Evolutionary conservation across 768 basidiomycete species (phyloP).

Genomic region (Mycena rebaudengoi): DNA sequence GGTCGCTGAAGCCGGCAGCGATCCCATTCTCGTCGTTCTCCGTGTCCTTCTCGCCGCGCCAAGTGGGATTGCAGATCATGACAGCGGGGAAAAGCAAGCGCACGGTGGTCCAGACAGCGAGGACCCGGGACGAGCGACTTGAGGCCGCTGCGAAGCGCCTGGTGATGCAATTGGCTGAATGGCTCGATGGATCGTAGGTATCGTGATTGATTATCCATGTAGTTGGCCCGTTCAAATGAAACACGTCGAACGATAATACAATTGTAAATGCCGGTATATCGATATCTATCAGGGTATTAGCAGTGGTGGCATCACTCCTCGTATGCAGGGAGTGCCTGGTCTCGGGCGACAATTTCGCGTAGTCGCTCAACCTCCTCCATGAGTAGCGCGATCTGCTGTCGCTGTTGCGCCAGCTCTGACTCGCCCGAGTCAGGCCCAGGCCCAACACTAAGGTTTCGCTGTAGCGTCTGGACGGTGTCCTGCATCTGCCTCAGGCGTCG

Average conservation of each 20-base stretch:
- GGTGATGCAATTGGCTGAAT: conserved; percentile 54
- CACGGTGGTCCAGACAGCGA: conserved; percentile 62
- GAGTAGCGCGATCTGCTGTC: not conserved
- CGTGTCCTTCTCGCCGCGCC: conserved; percentile 53
- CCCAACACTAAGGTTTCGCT: not conserved
- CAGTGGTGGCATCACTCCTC: not conserved
- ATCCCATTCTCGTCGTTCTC: conserved; percentile 49
- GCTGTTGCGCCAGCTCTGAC: not conserved
- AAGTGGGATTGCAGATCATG: conserved; percentile 47
- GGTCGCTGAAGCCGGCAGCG: conserved; percentile 30
- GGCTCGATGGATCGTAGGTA: conserved; percentile 39
- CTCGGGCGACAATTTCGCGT: not conserved
- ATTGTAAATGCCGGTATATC: too few relatives aligned
- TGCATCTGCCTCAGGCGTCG: conserved; percentile 4
- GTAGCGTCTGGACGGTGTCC: not conserved
- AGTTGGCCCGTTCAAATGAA: not conserved
- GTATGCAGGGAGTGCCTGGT: not conserved
- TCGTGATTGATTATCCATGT: not conserved
- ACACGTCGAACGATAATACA: not conserved
- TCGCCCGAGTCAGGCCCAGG: not conserved
- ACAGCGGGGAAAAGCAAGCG: conserved; percentile 47
- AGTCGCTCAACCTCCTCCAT: not conserved
- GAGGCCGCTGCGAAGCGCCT: conserved; percentile 64
- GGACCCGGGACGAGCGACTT: conserved; percentile 62
- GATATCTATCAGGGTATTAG: too few relatives aligned